Percentiles rank a stretch among this genome's conserved stretches.
phyloP scores from a whole-genome alignment of 2,329 filamentous ascomycete genomes.

The Nigrospora oryzae region DNA sequence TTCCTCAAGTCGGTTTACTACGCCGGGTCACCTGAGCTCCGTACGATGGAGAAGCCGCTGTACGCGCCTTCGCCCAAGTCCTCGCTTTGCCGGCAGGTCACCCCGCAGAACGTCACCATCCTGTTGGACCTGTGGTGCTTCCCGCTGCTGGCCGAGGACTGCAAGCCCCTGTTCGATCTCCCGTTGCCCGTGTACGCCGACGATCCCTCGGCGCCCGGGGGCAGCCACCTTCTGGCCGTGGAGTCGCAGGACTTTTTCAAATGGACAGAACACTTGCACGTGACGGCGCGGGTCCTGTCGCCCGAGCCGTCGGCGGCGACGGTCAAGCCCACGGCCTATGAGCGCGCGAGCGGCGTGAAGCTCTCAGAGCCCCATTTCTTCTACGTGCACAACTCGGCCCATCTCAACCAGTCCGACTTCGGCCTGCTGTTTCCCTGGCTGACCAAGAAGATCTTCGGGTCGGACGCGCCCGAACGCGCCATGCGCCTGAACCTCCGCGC shows the following conservation, averaged over 20 bases:
- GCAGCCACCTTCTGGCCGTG: conserved; percentile 57
- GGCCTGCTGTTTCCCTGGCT: conserved; percentile 72
- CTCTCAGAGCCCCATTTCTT: conserved; percentile 58
- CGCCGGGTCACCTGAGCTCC: conserved; percentile 36
- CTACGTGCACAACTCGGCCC: conserved; percentile 65
- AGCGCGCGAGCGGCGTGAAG: conserved; percentile 31
- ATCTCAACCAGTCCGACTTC: conserved; percentile 78
- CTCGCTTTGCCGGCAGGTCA: conserved; percentile 56
- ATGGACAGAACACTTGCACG: conserved; percentile 64
- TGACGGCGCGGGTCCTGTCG: conserved; percentile 59
- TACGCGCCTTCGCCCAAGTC: conserved; percentile 50
- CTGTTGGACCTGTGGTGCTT: conserved; percentile 78
- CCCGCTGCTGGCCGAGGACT: conserved; percentile 56
- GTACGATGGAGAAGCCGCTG: conserved; percentile 44
- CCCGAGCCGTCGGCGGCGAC: conserved; percentile 36
- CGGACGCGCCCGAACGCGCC: conserved; percentile 48
- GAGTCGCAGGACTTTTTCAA: conserved; percentile 72
- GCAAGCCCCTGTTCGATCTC: conserved; percentile 58
- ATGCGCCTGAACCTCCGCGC: conserved; percentile 52
- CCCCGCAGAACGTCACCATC: conserved; percentile 54
- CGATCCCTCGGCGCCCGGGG: conserved; percentile 30
- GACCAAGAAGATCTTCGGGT: conserved; percentile 48
- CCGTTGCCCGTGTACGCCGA: conserved; percentile 61
- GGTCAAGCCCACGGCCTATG: conserved; percentile 31
- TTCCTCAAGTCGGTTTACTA: conserved; percentile 76